Percentiles rank a stretch among this genome's conserved stretches.
Conservation (phyloP, 441 rosid species). For the Dalechampia spathulata region DNA sequence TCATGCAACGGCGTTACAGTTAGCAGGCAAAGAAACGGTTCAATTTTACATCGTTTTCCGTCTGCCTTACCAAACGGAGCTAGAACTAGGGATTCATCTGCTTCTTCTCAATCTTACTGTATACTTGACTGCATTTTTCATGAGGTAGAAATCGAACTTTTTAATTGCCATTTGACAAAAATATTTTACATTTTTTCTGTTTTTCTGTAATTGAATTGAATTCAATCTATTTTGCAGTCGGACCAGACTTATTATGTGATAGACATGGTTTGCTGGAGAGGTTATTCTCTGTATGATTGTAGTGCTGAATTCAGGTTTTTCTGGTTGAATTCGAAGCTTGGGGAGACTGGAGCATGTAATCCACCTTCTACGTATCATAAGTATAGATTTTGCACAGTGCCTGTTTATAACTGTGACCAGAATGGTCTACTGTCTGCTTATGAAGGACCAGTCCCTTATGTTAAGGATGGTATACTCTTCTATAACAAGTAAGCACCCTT, state of each 20-base stretch:
- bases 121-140: constrained; percentile 94
- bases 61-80: constrained; percentile 85
- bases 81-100: constrained; percentile 48
- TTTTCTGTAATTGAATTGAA: not conserved
- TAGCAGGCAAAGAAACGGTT: constrained; percentile 75
- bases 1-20: constrained; percentile 75
- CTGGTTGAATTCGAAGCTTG: constrained; percentile 87
- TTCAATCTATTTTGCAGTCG: constrained; percentile 1
- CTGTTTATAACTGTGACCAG: constrained; percentile 64
- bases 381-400: constrained; percentile 57
- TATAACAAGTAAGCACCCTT: constrained; percentile 70
- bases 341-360: constrained; percentile 76
- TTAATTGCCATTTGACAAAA: too few species aligned
- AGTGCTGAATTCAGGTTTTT: constrained; percentile 86
- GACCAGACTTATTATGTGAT: constrained; percentile 91
- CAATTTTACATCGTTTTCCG: constrained; percentile 75
- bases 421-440: constrained; percentile 60
- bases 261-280: constrained; percentile 92
- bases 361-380: constrained; percentile 66
- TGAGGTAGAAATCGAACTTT: constrained; percentile 40
- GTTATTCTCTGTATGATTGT: constrained; percentile 84
- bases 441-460: constrained; percentile 54
- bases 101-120: constrained; percentile 65
- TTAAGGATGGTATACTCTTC: constrained; percentile 80
- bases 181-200: not conserved